Percentiles rank a stretch among this genome's conserved stretches.
Evolutionary conservation across 2,329 filamentous ascomycete genomes (phyloP).

Genomic region (Diaporthe longicolla): DNA sequence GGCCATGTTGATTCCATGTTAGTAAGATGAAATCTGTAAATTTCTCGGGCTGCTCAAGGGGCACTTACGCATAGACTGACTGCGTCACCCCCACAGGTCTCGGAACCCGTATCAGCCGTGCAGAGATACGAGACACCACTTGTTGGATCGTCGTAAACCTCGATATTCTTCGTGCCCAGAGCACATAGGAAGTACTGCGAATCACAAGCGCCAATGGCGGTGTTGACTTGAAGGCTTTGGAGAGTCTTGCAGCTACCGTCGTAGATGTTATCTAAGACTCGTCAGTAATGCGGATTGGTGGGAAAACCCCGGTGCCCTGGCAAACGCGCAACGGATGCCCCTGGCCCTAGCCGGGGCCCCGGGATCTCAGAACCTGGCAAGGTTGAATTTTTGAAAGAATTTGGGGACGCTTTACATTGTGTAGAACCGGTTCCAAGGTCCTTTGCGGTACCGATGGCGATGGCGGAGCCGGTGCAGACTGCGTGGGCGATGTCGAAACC

Average conservation of each 20-base stretch:
- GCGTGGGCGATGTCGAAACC: conserved; percentile 35
- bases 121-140: conserved; percentile 35
- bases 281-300: neutral
- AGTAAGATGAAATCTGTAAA: neutral
- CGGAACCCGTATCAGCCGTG: conserved; percentile 21
- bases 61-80: conserved; percentile 33
- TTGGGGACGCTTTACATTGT: conserved; percentile 12
- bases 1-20: neutral
- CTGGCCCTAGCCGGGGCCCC: neutral
- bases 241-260: conserved; percentile 33
- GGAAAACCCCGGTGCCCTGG: no score
- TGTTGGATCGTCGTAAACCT: conserved; percentile 36
- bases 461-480: conserved; percentile 33
- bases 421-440: conserved; percentile 17
- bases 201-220: conserved; percentile 17
- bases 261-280: conserved; percentile 33
- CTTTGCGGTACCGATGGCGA: conserved; percentile 32
- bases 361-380: neutral
- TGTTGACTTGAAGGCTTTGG: conserved; percentile 29
- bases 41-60: no score
- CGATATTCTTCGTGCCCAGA: conserved; percentile 19
- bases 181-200: conserved; percentile 37
- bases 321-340: neutral
- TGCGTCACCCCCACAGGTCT: conserved; percentile 35
- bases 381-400: no score